Evolutionary conservation across 2,329 filamentous ascomycete species (phyloP), one percentile per base, ranked within the genome.

Genomic region (Alternaria ethzedia): DNA sequence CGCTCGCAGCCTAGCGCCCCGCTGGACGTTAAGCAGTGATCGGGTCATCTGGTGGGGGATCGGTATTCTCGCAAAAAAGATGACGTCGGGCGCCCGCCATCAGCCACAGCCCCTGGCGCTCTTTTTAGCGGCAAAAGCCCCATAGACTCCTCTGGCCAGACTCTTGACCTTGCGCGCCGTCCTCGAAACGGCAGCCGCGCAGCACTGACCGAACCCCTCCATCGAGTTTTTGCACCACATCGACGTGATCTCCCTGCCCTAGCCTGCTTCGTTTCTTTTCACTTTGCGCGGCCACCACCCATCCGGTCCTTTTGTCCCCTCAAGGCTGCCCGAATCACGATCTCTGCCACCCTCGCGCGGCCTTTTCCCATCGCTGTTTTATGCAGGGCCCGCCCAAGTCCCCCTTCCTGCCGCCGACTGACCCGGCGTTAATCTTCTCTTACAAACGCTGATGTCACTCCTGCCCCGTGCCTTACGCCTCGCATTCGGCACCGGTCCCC

Each of bases 161-260:
- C 49, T 36, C 60, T 62, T 28, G 50, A 32, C 32, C 63, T 57
- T 46, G 63, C 55, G 65, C 67, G 66, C 67, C 28, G 32, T 49
- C 57, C 44, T 59, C 64, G 49, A 68, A 69, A 69, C 63, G 63
- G 57, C 54, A 57, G 41, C 60, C 60, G 43, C 63, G 54, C 65
- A n/a, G 54, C 65, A 61, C 47, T 56, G 44, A 47, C 55, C 54
- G 54, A 55, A 51, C 26, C 57, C 28, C 30, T 43, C 32, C 61
- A 70, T 71, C 69, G 69, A 64, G 52, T 45, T 65, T 67, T 64
- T 44, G 28, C 57, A 25, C 47, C 21, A 21, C 63, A 70, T 70
- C 67, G 67, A 45, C 54, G 13, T 50, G 41, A 51, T 61, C 23
- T 46, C 47, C 57, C 25, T 45, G 50, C 61, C 59, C 54, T 60